A percentile compares a stretch with the other conserved stretches of the same genome.
phyloP scores from a whole-genome alignment of 768 basidiomycete species.

The Mycena leptocephala region DNA sequence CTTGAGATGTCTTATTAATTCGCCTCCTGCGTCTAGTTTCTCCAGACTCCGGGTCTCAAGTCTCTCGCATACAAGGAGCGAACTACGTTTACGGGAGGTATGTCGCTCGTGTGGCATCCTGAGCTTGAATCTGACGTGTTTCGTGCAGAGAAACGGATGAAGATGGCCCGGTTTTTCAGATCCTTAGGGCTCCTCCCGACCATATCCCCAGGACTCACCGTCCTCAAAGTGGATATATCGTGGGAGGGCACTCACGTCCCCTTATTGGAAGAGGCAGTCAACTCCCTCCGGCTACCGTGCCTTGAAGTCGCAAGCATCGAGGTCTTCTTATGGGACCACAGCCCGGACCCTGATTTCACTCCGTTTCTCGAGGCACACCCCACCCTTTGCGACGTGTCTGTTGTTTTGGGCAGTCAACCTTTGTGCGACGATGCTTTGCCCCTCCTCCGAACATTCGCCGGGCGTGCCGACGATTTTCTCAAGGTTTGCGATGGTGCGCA shows the following conservation, averaged over 20 bases:
- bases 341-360: constrained; percentile 8
- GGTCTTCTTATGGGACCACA: constrained; percentile 6
- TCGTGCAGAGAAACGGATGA: constrained; percentile 7
- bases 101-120: constrained; percentile 10
- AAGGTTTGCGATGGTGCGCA: constrained; percentile 20
- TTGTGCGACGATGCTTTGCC: constrained; percentile 18
- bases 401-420: background rate
- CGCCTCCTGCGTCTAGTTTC: constrained; percentile 16
- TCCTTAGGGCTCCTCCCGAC: constrained; percentile 9
- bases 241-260: background rate
- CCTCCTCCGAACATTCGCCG: constrained; percentile 15
- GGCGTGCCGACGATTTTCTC: constrained; percentile 19
- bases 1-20: constrained; percentile 16
- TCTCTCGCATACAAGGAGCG: constrained; percentile 6
- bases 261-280: constrained; percentile 8
- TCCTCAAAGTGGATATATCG: background rate
- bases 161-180: constrained; percentile 4
- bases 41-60: constrained; percentile 14
- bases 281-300: constrained; percentile 15
- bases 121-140: constrained; percentile 16
- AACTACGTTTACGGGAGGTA: background rate
- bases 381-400: background rate
- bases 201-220: constrained; percentile 15
- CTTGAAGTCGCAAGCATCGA: constrained; percentile 13
- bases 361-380: constrained; percentile 22